Evolutionary conservation across 1,284 basidiomycete species (phyloP).

Genomic region (Lignosus rhinocerotis): DNA sequence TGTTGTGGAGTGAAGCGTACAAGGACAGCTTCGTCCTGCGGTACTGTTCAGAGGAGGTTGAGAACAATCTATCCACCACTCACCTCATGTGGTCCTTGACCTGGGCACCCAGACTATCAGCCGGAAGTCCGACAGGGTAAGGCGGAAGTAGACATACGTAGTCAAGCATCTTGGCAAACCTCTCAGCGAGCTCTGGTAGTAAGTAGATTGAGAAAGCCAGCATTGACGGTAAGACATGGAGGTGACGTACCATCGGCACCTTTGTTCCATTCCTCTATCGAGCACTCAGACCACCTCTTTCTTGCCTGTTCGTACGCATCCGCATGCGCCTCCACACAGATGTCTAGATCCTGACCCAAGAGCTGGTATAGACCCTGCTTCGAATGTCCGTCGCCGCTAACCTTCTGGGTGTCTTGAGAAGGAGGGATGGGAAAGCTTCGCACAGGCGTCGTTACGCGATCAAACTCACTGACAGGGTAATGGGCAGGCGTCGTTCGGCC

Average conservation of each 20-base stretch:
- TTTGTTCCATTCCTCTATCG: conserved; percentile 33
- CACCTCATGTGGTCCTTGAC: conserved; percentile 36
- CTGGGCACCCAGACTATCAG: conserved; percentile 10
- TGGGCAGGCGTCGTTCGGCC: conserved; percentile 12
- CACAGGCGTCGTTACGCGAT: neutral
- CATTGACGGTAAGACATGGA: neutral
- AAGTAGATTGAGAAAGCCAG: neutral
- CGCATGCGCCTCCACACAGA: conserved; percentile 25
- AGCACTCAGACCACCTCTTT: conserved; percentile 34
- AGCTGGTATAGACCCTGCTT: conserved; percentile 26
- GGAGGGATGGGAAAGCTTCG: neutral
- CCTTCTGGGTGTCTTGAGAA: neutral
- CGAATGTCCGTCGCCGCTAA: neutral
- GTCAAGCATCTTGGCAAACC: conserved; percentile 31
- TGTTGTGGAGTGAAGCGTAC: conserved; percentile 26
- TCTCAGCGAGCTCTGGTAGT: conserved; percentile 24
- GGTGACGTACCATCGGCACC: conserved; percentile 30
- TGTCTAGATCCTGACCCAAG: conserved; percentile 30
- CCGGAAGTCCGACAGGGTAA: neutral
- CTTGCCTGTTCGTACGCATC: conserved; percentile 30
- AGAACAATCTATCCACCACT: neutral
- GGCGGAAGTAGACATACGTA: conserved; percentile 22
- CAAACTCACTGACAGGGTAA: neutral
- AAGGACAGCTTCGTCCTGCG: conserved; percentile 28
- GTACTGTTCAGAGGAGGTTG: neutral